Percentiles rank a stretch among this genome's conserved stretches.
These are phyloP conservation scores for Cornus suecica DNA, from an alignment of 148 eudicot genomes.

Conservation along the genomic window DNA sequence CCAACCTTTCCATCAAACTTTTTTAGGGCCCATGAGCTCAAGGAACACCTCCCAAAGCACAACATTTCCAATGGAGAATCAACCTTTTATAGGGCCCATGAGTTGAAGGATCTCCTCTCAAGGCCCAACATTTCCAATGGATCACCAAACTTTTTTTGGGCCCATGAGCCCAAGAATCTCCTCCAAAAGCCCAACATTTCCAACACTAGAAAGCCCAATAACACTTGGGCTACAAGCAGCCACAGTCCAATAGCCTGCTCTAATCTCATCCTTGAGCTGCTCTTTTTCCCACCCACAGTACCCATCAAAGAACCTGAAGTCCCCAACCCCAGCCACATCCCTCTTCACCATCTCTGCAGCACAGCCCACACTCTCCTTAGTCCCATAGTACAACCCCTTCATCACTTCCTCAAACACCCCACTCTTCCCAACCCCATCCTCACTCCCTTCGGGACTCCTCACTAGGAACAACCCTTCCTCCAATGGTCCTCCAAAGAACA, in stretches of 20 bases:
- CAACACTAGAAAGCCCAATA: constrained; percentile 49
- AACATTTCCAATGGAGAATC: too few species aligned
- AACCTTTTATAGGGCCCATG: too few species aligned
- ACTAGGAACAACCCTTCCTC: constrained; percentile 73
- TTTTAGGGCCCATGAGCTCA: too few species aligned
- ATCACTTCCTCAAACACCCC: constrained; percentile 85
- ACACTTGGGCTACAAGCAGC: constrained; percentile 82
- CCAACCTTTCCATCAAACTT: constrained; percentile 53
- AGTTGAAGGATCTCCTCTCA: too few species aligned
- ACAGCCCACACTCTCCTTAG: constrained; percentile 72
- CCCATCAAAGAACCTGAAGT: constrained; percentile 84
- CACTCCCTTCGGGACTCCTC: constrained; percentile 35
- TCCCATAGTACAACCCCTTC: constrained; percentile 76
- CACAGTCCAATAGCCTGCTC: constrained; percentile 78
- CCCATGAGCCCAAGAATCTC: constrained; percentile 77
- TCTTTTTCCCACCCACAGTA: constrained; percentile 91
- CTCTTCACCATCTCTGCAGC: constrained; percentile 93
- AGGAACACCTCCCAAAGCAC: too few species aligned
- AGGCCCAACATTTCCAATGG: too few species aligned
- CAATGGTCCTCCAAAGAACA: constrained; percentile 82
- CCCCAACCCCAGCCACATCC: constrained; percentile 49
- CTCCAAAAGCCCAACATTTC: constrained; percentile 73
- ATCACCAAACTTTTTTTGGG: constrained; percentile 63
- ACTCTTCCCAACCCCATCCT: constrained; percentile 33
- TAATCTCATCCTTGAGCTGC: constrained; percentile 73